Conservation (phyloP, 345 rosid genomes). For the Psidium guajava region DNA sequence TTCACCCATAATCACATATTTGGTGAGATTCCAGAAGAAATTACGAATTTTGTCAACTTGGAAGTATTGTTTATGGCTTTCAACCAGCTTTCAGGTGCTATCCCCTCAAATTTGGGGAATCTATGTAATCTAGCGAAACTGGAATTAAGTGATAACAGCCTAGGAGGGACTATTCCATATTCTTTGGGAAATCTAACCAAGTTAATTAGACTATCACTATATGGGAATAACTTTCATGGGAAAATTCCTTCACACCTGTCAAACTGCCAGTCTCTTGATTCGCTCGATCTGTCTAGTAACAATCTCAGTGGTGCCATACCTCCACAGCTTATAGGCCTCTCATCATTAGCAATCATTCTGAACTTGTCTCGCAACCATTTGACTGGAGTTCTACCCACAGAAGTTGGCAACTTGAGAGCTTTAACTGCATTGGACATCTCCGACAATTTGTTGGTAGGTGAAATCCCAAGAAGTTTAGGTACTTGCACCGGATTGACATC, state of each 20-base stretch:
- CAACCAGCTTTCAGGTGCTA: not conserved
- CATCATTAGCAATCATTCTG: not conserved
- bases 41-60: not conserved
- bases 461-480: not conserved
- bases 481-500: not conserved
- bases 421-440: accelerated
- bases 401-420: not conserved
- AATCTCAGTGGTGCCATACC: not conserved
- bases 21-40: not conserved
- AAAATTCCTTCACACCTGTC: not conserved
- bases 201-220: accelerated
- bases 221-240: accelerated
- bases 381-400: not conserved
- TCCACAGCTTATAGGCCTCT: not conserved
- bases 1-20: accelerated
- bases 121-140: accelerated
- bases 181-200: not conserved
- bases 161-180: not conserved
- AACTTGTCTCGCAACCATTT: not conserved
- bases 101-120: not conserved
- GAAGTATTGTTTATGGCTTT: accelerated
- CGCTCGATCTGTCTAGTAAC: accelerated
- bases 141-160: accelerated
- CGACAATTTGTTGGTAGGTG: not conserved
- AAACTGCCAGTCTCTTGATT: accelerated